Evolutionary conservation across 2,329 filamentous ascomycete genomes (phyloP).

Genomic region (Fusarium paranaense): DNA sequence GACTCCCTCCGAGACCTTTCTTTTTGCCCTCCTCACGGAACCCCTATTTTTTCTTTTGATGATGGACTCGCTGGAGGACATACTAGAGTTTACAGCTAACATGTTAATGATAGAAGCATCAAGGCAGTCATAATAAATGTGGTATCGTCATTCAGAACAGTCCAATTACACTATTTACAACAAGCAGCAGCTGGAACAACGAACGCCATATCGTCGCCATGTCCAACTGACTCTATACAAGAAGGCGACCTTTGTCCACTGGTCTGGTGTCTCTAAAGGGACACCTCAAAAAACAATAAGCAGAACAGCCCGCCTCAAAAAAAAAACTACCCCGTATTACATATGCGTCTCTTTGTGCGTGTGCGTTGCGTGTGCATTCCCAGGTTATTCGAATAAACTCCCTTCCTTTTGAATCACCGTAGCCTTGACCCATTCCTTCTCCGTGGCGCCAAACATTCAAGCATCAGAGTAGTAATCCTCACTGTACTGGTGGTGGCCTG

Average conservation of each 20-base stretch:
- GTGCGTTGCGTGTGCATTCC: slow-evolving; percentile 20
- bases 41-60: background rate
- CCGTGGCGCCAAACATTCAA: slow-evolving; percentile 44
- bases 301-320: slow-evolving; percentile 18
- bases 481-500: slow-evolving; percentile 60
- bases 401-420: slow-evolving; percentile 35
- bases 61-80: background rate
- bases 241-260: slow-evolving; percentile 23
- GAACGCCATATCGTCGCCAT: slow-evolving; percentile 35
- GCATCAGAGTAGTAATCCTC: slow-evolving; percentile 69
- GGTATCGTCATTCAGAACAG: slow-evolving; percentile 1
- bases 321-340: slow-evolving; percentile 40
- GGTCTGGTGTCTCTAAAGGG: background rate
- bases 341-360: slow-evolving; percentile 37
- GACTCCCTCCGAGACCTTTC: slow-evolving; percentile 9
- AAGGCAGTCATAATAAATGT: background rate
- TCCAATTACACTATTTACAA: slow-evolving; percentile 39
- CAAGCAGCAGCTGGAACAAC: slow-evolving; percentile 32
- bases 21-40: background rate
- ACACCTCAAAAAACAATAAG: slow-evolving; percentile 36
- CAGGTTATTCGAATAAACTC: slow-evolving; percentile 34
- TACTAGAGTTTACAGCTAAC: background rate
- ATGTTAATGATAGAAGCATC: background rate
- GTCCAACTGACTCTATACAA: slow-evolving; percentile 42
- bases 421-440: slow-evolving; percentile 21